Evolutionary conservation across 805 yeast genomes (phyloP).

Genomic region (Cyberlindnera saturnus): DNA sequence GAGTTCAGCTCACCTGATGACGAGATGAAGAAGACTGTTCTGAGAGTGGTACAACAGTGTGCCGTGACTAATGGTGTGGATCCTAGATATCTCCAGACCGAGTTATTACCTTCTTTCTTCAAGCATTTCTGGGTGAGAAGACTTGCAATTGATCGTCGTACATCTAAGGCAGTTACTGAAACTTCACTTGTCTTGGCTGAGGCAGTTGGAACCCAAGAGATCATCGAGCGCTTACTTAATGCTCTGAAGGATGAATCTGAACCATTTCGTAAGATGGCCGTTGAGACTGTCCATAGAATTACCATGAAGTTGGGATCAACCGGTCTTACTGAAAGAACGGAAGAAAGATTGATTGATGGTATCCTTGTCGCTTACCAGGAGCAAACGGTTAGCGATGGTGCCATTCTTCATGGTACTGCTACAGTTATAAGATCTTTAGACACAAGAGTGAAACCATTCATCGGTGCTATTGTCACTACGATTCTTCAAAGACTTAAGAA

Average conservation of each 20-base stretch:
- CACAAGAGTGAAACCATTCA: conserved; percentile 58
- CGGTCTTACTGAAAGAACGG: conserved; percentile 57
- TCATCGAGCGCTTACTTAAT: conserved; percentile 50
- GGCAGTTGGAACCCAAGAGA: conserved; percentile 57
- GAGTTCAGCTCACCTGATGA: conserved; percentile 82
- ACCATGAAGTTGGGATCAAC: conserved; percentile 43
- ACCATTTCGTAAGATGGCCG: conserved; percentile 70
- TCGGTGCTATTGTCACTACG: conserved; percentile 67
- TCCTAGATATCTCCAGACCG: conserved; percentile 39
- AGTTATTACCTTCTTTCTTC: conserved; percentile 58
- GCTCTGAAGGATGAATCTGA: conserved; percentile 80
- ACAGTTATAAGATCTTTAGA: conserved; percentile 59
- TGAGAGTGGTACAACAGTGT: conserved; percentile 62
- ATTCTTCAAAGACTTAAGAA: conserved; percentile 68
- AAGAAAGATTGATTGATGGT: conserved; percentile 71
- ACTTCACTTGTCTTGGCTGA: conserved; percentile 64
- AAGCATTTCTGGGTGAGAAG: conserved; percentile 77
- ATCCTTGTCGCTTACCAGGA: conserved; percentile 75
- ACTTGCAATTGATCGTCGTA: conserved; percentile 59
- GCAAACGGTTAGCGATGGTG: conserved; percentile 52
- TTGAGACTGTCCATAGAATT: conserved; percentile 59
- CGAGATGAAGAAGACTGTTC: conserved; percentile 73
- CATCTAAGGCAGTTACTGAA: conserved; percentile 57
- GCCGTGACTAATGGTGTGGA: conserved; percentile 56
- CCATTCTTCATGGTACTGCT: conserved; percentile 58